Evolutionary conservation across 495 filamentous ascomycete genomes (phyloP), one percentile per base, ranked within the genome.

Genomic region (Podospora tetraspora): DNA sequence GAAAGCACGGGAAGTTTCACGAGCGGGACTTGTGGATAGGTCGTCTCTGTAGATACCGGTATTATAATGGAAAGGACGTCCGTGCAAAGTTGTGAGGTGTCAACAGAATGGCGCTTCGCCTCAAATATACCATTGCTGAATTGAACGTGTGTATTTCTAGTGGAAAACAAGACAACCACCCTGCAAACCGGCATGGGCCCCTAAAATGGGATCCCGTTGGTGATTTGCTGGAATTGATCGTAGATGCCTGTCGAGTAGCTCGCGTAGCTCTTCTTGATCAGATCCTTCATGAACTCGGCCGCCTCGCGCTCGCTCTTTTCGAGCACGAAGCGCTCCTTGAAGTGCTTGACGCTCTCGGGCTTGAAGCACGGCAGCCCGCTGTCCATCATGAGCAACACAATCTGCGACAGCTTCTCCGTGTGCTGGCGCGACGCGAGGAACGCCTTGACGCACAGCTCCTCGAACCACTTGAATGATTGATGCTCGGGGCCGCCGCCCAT

Each of bases 351-450:
- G 0, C 92, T 96, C 75, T 97, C 92, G 0, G 95, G 94, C 78
- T 98, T 99, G 85, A 99, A 99, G 79, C 96, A 99, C 1, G 96
- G 96, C 73, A 99, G 79, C 13, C 95, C 95, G 74, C 91, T 95
- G 71, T 97, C 95, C 77, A 98, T 87, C 96, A 99, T 99, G 69
- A 97, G 82, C 37, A 92, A 81, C 19, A 99, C 93, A 71, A 97
- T 90, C 75, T 97, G 91, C 57, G 88, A 85, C 58, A 99, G 83
- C 81, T 97, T 93, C 70, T 92, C 90, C 57, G 87, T 86, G 76
- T 97, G 90, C 65, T 89, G 93, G 2, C 96, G 85, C n/a, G 88
- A 90, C 11, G 94, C 96, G 43, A 99, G 82, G 84, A 97, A 99
- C 7, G 93, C 88, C 82, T 99, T 99, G 74, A 98, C 86, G 74